Percentiles rank a stretch among this genome's conserved stretches.
Conservation (phyloP, 176 grass and related monocot genomes). For the Musa itinerans region DNA sequence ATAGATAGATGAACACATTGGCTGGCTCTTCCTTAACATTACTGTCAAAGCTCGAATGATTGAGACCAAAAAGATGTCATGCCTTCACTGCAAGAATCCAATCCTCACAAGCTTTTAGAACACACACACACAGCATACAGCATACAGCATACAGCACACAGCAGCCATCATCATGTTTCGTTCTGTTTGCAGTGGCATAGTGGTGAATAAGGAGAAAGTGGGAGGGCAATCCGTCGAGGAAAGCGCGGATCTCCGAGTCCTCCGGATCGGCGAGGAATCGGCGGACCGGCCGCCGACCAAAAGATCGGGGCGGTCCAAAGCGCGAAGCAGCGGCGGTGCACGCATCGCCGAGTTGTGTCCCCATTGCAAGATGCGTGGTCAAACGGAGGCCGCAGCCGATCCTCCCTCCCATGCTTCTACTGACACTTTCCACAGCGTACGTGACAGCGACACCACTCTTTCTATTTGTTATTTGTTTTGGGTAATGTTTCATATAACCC, state of each 20-base stretch:
- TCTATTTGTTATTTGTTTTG: neutral
- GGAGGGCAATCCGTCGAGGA: too few species aligned
- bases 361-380: neutral
- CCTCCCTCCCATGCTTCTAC: neutral
- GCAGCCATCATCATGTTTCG: too few species aligned
- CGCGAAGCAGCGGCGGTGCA: neutral
- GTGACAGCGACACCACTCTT: neutral
- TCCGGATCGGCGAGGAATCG: neutral
- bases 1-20: too few species aligned
- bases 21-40: too few species aligned
- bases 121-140: too few species aligned
- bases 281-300: neutral
- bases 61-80: too few species aligned
- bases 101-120: too few species aligned
- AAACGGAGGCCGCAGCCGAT: neutral
- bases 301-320: neutral
- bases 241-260: constrained; percentile 1
- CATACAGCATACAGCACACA: too few species aligned
- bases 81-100: too few species aligned
- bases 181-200: too few species aligned
- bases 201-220: too few species aligned
- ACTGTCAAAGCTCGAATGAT: too few species aligned
- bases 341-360: neutral
- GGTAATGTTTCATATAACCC: neutral
- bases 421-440: neutral